Conservation (phyloP, 148 eudicot genomes). For the Linanthus parryae region DNA sequence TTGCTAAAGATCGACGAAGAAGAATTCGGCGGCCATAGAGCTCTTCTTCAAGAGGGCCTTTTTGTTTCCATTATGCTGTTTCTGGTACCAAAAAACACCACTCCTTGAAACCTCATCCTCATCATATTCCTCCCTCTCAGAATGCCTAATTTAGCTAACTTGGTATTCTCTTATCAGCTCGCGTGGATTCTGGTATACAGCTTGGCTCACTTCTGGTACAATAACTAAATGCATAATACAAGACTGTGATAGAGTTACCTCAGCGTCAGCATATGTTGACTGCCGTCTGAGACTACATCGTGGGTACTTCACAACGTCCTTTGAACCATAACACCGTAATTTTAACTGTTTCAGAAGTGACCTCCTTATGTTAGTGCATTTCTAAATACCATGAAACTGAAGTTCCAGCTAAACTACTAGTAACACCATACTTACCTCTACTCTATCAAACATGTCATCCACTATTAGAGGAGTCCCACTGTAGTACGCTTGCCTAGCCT, state of each 20-base stretch:
- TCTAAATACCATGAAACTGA: too few species aligned
- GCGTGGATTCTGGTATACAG: slow-evolving; percentile 94
- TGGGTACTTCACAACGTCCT: slow-evolving; percentile 84
- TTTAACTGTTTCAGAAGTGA: slow-evolving; percentile 47
- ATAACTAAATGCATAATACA: too few species aligned
- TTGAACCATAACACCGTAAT: slow-evolving; percentile 84
- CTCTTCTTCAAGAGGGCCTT: slow-evolving; percentile 96
- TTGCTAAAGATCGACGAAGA: slow-evolving; percentile 89
- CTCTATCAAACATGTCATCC: slow-evolving; percentile 96
- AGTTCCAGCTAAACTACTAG: background rate
- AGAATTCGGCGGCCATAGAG: slow-evolving; percentile 93
- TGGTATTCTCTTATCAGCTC: slow-evolving; percentile 40
- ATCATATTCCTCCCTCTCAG: too few species aligned
- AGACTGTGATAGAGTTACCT: slow-evolving; percentile 56
- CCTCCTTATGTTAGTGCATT: too few species aligned
- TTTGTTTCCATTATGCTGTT: slow-evolving; percentile 89
- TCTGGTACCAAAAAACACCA: slow-evolving; percentile 79
- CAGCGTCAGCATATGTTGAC: slow-evolving; percentile 84
- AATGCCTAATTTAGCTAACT: background rate
- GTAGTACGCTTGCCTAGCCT: slow-evolving; percentile 91
- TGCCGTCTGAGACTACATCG: slow-evolving; percentile 88
- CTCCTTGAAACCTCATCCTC: too few species aligned
- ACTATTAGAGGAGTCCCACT: slow-evolving; percentile 83
- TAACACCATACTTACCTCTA: slow-evolving; percentile 62
- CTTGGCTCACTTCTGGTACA: slow-evolving; percentile 85